phyloP scores from a whole-genome alignment of 306 rosid species.

The Ziziphus jujuba region DNA sequence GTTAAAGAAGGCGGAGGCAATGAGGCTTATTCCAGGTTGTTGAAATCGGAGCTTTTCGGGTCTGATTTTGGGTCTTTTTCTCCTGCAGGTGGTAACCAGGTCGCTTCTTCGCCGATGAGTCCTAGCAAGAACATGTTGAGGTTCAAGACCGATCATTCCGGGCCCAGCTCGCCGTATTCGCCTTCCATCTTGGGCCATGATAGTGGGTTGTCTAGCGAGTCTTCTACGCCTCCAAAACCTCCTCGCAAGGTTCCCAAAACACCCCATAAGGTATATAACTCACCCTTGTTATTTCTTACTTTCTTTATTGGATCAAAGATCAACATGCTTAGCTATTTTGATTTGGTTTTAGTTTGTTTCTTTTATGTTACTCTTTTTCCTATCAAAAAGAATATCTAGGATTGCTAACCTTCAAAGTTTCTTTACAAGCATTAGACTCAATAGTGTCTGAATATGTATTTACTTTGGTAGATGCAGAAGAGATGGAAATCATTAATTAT shows the following conservation, averaged over 20 bases:
- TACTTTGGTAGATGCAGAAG: no score
- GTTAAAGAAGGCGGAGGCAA: constrained; percentile 74
- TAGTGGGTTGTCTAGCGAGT: constrained; percentile 45
- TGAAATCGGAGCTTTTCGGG: constrained; percentile 86
- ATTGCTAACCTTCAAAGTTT: no score
- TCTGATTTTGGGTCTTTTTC: constrained; percentile 84
- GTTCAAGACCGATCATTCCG: constrained; percentile 72
- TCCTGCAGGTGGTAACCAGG: constrained; percentile 52
- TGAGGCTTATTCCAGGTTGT: constrained; percentile 71
- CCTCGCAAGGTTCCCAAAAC: constrained; percentile 96
- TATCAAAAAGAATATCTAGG: no score
- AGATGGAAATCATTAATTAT: no score
- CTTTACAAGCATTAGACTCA: no score
- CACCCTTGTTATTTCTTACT: no score
- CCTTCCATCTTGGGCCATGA: constrained; percentile 70
- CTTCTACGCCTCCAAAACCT: constrained; percentile 88
- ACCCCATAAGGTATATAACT: constrained; percentile 70
- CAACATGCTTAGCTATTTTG: not conserved
- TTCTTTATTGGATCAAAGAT: no score
- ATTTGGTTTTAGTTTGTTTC: not conserved
- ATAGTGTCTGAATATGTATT: no score
- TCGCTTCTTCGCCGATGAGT: constrained; percentile 59
- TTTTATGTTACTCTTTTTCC: not conserved
- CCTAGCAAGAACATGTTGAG: constrained; percentile 91
- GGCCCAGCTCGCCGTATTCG: constrained; percentile 79